Evolutionary conservation across 2,329 filamentous ascomycete species (phyloP), one percentile per base, ranked within the genome.

Genomic region (Xylaria digitata): DNA sequence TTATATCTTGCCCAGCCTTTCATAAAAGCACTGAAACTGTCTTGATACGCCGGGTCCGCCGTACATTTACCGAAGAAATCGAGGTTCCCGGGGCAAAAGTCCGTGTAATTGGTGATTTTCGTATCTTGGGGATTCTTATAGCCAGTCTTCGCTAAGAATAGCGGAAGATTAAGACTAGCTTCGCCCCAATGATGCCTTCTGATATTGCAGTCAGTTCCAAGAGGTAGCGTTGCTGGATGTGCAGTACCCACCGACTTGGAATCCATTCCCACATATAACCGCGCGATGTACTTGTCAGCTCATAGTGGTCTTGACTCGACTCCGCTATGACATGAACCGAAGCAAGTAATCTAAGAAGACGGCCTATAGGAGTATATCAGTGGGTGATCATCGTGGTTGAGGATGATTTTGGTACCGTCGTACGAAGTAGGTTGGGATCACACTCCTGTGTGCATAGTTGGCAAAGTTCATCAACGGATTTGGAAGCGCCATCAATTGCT

Each of bases 11-110:
- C 57, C 67, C 70, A 71, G 42, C 56, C 63, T 2, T 17, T 67
- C 74, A 76, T 76, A 45, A 48, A 74, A 55, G 74, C 75, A 13
- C 70, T 72, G 61, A 75, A 73, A 30, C 48, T 66, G 11, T 71
- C 66, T n/a, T 74, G 72, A 6, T 68, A 68, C 5, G 23, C 45
- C 6, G 70, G 64, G 0, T 73, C 66, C 1, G 71, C 60, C 11
- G 70, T 40, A 50, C 70, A 72, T 26, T 69, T 64, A 1, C 65
- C 70, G 34, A 75, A 75, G 65, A 76, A 73, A 32, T 70, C 49
- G n/a, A 71, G 37, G 0, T 61, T 56, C 34, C 71, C 69, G 4
- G 72, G 72, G 19, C 46, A 67, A 8, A 61, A 48, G 43, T 75
- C 71, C 6, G 45, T 50, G n/a, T 74, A 74, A 48, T 66, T 71